Evolutionary conservation across 208 protist genomes (phyloP).

Genomic region (Crithidia thermophila): DNA sequence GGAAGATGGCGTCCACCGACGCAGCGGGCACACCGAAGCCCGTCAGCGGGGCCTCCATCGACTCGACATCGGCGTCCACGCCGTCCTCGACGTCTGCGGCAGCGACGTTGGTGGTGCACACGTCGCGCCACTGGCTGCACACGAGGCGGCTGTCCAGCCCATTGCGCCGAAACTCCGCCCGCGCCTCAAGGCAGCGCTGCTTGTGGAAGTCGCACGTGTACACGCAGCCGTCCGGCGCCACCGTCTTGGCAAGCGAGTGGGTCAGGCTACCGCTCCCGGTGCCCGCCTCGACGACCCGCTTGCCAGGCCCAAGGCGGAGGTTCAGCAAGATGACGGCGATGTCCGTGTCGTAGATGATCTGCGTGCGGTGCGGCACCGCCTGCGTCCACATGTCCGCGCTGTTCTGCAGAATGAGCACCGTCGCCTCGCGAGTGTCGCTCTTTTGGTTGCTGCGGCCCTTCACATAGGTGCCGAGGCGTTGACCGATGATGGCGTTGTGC

Average conservation of each 20-base stretch:
- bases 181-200: conserved; percentile 74
- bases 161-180: conserved; percentile 78
- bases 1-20: conserved; percentile 91
- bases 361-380: conserved; percentile 89
- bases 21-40: conserved; percentile 77
- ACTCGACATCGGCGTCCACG: conserved; percentile 41
- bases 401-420: conserved; percentile 78
- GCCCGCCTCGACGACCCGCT: conserved; percentile 85
- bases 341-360: conserved; percentile 93
- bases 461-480: conserved; percentile 60
- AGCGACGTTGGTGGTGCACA: conserved; percentile 61
- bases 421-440: conserved; percentile 40
- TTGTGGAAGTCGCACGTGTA: conserved; percentile 92
- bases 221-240: conserved; percentile 82
- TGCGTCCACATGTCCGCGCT: conserved; percentile 92
- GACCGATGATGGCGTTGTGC: conserved; percentile 86
- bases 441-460: conserved; percentile 66
- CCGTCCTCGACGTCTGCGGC: conserved; percentile 31
- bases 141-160: conserved; percentile 63
- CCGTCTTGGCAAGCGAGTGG: conserved; percentile 78
- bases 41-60: conserved; percentile 37
- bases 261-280: conserved; percentile 92
- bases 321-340: conserved; percentile 87
- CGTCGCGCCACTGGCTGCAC: conserved; percentile 80
- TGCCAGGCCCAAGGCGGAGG: conserved; percentile 75